Percentiles rank a stretch among this genome's conserved stretches.
Evolutionary conservation across 2,329 filamentous ascomycete species (phyloP).

Genomic region (Pyrenochaeta sp.): DNA sequence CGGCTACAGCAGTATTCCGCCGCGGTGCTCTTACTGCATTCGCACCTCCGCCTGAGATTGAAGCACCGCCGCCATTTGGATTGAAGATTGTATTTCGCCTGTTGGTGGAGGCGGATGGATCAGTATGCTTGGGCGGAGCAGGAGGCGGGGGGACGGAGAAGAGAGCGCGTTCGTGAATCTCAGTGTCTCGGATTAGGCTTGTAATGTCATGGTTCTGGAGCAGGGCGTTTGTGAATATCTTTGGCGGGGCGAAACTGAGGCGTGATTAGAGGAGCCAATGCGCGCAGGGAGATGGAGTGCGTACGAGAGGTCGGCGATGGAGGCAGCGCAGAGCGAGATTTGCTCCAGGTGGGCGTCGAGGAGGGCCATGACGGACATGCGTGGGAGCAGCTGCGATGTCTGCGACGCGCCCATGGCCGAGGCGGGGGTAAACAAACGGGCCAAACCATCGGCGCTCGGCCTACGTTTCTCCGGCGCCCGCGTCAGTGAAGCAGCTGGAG

Average conservation of each 20-base stretch:
- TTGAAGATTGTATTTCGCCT: slow-evolving; percentile 60
- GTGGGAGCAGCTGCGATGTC: neutral
- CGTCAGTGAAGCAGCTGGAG: slow-evolving; percentile 23
- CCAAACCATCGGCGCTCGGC: slow-evolving; percentile 14
- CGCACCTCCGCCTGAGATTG: slow-evolving; percentile 47
- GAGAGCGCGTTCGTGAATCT: slow-evolving; percentile 90
- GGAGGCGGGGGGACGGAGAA: slow-evolving; percentile 86
- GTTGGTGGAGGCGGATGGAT: slow-evolving; percentile 51
- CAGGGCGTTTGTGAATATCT: slow-evolving; percentile 93
- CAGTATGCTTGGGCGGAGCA: slow-evolving; percentile 53
- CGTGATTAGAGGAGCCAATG: slow-evolving; percentile 28
- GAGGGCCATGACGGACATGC: slow-evolving; percentile 47
- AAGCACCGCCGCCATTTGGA: slow-evolving; percentile 39
- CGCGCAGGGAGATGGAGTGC: too few species aligned
- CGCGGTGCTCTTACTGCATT: slow-evolving; percentile 63
- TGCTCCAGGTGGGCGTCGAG: slow-evolving; percentile 59
- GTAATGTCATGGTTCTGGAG: slow-evolving; percentile 92
- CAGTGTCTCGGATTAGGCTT: slow-evolving; percentile 90
- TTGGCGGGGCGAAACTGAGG: slow-evolving; percentile 83
- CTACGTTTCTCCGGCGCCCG: slow-evolving; percentile 19
- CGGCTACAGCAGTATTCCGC: slow-evolving; percentile 84
- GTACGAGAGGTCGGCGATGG: slow-evolving; percentile 57
- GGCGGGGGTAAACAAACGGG: slow-evolving; percentile 25
- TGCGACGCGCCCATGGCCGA: slow-evolving; percentile 3
- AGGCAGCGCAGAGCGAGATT: slow-evolving; percentile 57